A percentile compares a stretch with the other conserved stretches of the same genome.
Evolutionary conservation across 2,329 filamentous ascomycete species (phyloP).

Genomic region (Pseudocercospora fijiensis): DNA sequence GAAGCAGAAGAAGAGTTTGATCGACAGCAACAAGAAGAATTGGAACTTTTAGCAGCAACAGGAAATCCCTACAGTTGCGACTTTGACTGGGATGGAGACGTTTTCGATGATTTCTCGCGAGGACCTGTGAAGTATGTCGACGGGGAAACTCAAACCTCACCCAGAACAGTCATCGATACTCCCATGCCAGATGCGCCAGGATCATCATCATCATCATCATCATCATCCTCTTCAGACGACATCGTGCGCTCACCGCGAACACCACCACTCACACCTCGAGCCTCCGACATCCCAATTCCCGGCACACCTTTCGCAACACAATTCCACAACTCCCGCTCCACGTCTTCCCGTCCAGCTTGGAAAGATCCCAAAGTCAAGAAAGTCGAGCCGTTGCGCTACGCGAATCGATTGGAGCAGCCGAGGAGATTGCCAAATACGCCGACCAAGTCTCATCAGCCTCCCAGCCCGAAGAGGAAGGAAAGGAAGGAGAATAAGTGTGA

Average conservation of each 20-base stretch:
- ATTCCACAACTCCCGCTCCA: slow-evolving; percentile 10
- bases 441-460: slow-evolving; percentile 21
- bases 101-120: not conserved
- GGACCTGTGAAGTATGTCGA: not conserved
- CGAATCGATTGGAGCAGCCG: slow-evolving; percentile 18
- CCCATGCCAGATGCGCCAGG: not conserved
- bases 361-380: slow-evolving; percentile 14
- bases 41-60: not conserved
- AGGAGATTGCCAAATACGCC: slow-evolving; percentile 23
- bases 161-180: not conserved
- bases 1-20: not conserved
- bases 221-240: not conserved
- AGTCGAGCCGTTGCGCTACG: slow-evolving; percentile 22
- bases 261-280: not conserved
- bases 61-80: no score
- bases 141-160: not conserved
- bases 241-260: not conserved
- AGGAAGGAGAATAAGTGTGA: slow-evolving; percentile 11
- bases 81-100: not conserved
- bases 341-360: not conserved
- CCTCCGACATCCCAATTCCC: slow-evolving; percentile 9
- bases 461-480: slow-evolving; percentile 11
- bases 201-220: no score
- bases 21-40: not conserved
- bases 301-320: not conserved